Conservation (phyloP, 257 asterid genomes). For the Solanum appendiculatum region DNA sequence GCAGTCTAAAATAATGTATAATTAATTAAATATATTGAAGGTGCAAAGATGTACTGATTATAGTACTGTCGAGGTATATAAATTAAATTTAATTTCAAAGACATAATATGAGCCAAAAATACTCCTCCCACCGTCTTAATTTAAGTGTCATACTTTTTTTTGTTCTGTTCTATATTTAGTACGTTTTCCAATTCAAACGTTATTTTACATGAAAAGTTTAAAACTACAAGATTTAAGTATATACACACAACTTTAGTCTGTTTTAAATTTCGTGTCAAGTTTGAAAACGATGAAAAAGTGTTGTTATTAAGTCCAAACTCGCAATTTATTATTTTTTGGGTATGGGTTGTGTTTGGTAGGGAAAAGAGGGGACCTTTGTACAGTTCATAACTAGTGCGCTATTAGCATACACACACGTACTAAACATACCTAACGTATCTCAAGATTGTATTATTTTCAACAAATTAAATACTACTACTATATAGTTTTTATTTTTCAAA, state of each 20-base stretch:
- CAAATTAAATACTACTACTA: not conserved
- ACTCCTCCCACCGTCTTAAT: too few relatives aligned
- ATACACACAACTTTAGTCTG: too few relatives aligned
- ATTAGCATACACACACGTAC: not conserved
- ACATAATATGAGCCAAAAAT: too few relatives aligned
- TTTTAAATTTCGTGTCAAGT: too few relatives aligned
- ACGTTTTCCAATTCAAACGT: too few relatives aligned
- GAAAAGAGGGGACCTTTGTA: not conserved
- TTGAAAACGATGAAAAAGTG: not conserved
- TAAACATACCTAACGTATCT: not conserved
- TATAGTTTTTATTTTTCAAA: not conserved
- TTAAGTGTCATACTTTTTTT: too few relatives aligned
- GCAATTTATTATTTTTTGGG: not conserved
- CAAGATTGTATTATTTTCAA: not conserved
- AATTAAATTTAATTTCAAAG: too few relatives aligned
- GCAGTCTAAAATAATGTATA: not conserved
- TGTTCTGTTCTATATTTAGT: too few relatives aligned
- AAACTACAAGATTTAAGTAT: too few relatives aligned
- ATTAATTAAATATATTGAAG: not conserved
- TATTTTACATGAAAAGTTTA: too few relatives aligned
- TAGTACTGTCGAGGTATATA: too few relatives aligned
- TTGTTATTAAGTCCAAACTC: not conserved
- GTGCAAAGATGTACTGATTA: too few relatives aligned
- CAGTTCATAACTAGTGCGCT: constrained; percentile 1
- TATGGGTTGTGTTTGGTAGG: not conserved